Base-by-base conservation (phyloP, 179 eudicot species). In the Pouteria campechiana region DNA sequence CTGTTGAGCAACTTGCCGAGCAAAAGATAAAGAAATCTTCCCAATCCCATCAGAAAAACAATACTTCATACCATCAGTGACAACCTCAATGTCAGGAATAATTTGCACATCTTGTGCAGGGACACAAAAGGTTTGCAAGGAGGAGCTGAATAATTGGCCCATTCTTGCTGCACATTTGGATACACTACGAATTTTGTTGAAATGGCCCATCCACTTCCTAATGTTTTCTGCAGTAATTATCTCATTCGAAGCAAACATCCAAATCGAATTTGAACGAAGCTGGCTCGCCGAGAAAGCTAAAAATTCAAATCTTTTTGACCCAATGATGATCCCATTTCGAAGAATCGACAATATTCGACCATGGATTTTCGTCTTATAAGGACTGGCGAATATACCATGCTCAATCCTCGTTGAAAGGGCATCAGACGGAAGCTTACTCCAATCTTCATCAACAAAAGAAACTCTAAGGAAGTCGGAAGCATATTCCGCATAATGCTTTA, bases 231-330 rank as follows among this genome's bases (percentile, higher is more conserved):
- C 94, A 55, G 40, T 90, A 33, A 81, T 70, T 15, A 76, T 54
- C 7, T 82, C 82, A 46, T 87, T 90, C 14, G 98, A 90, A 65
- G 98, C 94, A 73, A 90, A 90, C 98, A 90, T 90, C 98, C 98
- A 90, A 4, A 90, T 90, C 0, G 98, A 68, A 50, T 79, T 86
- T 19, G 93, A 81, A 11, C 98, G 84, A 25, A 90, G 83, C 41
- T 90, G 98, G 60, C 98, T 90, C 1, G 98, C 98, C 15, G 96
- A 87, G 48, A 87, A 87, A 2, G 96, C 89, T 33, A 87, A 51
- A 48, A 87, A 87, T 31, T 83, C 69, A 17, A 87, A 87, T 46
- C 55, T 79, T 67, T 87, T 87, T 19, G 48, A 46, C 38, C 96
- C 96, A 6, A 87, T 76, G 38, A 60, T 71, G 48, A 87, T 65